These are phyloP conservation scores for Cyclanthera cordifolia DNA, from an alignment of 306 rosid species.

Conservation along the genomic window DNA sequence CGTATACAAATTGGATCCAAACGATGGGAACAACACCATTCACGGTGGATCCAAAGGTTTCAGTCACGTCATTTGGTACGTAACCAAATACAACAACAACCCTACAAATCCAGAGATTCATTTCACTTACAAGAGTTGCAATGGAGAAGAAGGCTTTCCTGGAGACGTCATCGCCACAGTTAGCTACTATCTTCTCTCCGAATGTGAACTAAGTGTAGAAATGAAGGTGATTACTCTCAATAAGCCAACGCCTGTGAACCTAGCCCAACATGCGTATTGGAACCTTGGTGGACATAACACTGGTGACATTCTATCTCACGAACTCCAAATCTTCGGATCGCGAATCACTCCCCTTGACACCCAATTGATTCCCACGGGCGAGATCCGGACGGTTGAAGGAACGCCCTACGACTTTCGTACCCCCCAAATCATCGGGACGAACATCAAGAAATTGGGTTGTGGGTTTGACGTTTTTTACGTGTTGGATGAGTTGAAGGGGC, in stretches of 20 bases:
- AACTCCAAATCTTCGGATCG: constrained; percentile 64
- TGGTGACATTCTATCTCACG: constrained; percentile 54
- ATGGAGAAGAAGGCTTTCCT: constrained; percentile 13
- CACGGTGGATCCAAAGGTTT: constrained; percentile 17
- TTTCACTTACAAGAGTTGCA: neutral
- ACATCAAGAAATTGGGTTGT: no score
- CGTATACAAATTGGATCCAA: neutral
- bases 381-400: constrained; percentile 50
- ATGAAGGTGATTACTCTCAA: constrained; percentile 37
- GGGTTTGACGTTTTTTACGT: no score
- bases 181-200: neutral
- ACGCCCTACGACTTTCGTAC: constrained; percentile 77
- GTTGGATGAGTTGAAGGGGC: constrained; percentile 40
- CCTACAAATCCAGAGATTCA: constrained; percentile 1
- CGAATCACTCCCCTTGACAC: constrained; percentile 39
- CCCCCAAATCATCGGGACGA: no score
- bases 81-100: neutral
- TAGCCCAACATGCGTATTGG: constrained; percentile 76
- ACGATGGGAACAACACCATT: constrained; percentile 1
- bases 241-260: constrained; percentile 77
- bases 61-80: constrained; percentile 13
- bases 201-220: constrained; percentile 7
- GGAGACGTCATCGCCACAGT: neutral
- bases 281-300: constrained; percentile 69
- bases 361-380: constrained; percentile 75